phyloP scores from a whole-genome alignment of 345 rosid species.

The Rhodamnia argentea region DNA sequence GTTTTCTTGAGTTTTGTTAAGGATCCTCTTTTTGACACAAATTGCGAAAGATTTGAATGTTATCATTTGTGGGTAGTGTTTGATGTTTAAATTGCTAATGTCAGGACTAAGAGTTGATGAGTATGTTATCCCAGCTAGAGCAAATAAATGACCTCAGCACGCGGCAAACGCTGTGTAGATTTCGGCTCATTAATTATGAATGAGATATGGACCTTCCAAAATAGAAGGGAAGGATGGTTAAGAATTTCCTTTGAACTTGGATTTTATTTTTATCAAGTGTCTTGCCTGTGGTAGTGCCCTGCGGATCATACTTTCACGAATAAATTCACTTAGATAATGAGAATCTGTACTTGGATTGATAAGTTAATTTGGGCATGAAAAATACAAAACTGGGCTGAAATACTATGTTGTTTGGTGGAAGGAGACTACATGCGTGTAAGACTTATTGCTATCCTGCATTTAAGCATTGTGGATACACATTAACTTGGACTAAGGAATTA shows the following conservation, averaged over 20 bases:
- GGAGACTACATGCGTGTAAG: background rate
- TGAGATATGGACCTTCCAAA: background rate
- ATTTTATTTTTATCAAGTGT: background rate
- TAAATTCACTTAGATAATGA: background rate
- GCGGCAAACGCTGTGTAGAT: background rate
- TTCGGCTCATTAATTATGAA: background rate
- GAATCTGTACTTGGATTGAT: background rate
- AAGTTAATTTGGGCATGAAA: background rate
- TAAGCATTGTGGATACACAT: background rate
- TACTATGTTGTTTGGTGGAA: background rate
- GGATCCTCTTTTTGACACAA: background rate
- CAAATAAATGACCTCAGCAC: background rate
- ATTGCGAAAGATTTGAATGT: background rate
- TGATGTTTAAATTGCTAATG: background rate
- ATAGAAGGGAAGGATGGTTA: background rate
- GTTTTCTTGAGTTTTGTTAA: background rate
- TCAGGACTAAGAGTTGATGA: background rate
- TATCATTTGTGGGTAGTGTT: background rate
- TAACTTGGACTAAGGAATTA: background rate
- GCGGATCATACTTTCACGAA: background rate
- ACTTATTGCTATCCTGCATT: background rate
- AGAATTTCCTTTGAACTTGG: background rate
- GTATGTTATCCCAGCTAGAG: background rate
- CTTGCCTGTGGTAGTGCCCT: background rate
- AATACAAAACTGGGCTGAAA: background rate